Base-by-base conservation (phyloP, 2,329 filamentous ascomycete genomes). In the Pseudogymnoascus verrucosus region DNA sequence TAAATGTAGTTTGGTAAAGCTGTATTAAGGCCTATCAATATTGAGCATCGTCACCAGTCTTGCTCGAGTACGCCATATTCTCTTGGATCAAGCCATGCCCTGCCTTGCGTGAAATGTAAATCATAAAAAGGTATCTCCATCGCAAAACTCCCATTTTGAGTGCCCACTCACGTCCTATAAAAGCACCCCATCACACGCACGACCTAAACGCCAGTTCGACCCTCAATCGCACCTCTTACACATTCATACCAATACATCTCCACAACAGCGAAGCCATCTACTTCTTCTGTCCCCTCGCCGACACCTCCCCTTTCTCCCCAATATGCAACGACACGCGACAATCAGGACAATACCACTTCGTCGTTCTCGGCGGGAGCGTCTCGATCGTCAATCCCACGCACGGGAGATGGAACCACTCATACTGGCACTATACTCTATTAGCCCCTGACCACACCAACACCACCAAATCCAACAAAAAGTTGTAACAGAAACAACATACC, bases 301-400 rank as follows among this genome's bases (percentile, higher is more conserved):
- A 87, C 10, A 87, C 82, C 70, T 87, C 84, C 2, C 85, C 85
- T 74, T 80, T 84, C 75, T 85, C 83, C 5, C 85, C 85, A 68
- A 87, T 84, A 59, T 85, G 84, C 34, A 88, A 75, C 31, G 81
- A 76, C 66, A 84, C 82, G 42, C 87, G 79, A 71, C 90, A 95
- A 60, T 91, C 86, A 1, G 89, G 89, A 74, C 90, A 95, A 71
- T 91, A 95, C 90, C 90, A 95, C 75, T 91, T 92, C 2, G 87
- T 87, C 34, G 88, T 89, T 16, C 89, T 80, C 2, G 86, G 83
- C 10, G 90, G 89, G 65, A 89, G 84, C 23, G 86, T 78, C 31
- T 68, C 64, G 31, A 67, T 81, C 10, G 80, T 78, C 36, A 95
- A 78, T 4, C 82, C 86, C 5, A 95, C 88, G 71, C 90, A 95